Percentiles rank a stretch among this genome's conserved stretches.
phyloP scores from a whole-genome alignment of 2,329 filamentous ascomycete genomes.

The Pseudonectria foliicola region DNA sequence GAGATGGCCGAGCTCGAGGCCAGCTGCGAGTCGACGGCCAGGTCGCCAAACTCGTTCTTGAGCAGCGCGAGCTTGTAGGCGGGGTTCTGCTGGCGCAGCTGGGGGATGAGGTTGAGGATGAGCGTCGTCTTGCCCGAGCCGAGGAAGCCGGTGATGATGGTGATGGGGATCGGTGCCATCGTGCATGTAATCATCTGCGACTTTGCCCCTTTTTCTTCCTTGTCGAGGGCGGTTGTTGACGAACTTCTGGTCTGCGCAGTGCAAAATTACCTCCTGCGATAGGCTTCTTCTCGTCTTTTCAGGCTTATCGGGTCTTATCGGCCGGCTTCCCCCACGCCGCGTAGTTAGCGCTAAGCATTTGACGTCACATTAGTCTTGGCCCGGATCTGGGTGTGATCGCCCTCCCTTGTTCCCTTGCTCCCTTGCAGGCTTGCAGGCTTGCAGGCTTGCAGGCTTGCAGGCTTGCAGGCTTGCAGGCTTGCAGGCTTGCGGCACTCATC shows the following conservation, averaged over 20 bases:
- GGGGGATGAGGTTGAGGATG: conserved; percentile 86
- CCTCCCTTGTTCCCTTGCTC: no score
- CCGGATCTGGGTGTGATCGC: no score
- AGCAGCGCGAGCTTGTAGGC: conserved; percentile 84
- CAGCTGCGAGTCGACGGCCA: conserved; percentile 89
- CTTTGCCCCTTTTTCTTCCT: no score
- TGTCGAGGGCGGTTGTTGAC: no score
- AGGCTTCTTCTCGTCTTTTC: no score
- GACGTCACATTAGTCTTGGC: background rate
- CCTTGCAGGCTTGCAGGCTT: no score
- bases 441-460: no score
- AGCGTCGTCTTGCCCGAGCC: conserved; percentile 95
- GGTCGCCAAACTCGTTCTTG: conserved; percentile 96
- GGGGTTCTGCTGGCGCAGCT: conserved; percentile 67
- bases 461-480: no score
- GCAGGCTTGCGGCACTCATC: no score
- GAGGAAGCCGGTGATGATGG: conserved; percentile 92
- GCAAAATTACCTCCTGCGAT: conserved; percentile 20
- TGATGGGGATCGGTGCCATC: conserved; percentile 75
- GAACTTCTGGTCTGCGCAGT: no score
- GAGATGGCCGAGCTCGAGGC: conserved; percentile 76
- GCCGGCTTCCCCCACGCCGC: background rate
- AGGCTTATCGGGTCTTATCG: conserved; percentile 19
- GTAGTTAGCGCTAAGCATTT: no score
- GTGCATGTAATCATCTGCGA: conserved; percentile 3